phyloP scores from a whole-genome alignment of 805 yeast species.

The Starmerella floricola region DNA sequence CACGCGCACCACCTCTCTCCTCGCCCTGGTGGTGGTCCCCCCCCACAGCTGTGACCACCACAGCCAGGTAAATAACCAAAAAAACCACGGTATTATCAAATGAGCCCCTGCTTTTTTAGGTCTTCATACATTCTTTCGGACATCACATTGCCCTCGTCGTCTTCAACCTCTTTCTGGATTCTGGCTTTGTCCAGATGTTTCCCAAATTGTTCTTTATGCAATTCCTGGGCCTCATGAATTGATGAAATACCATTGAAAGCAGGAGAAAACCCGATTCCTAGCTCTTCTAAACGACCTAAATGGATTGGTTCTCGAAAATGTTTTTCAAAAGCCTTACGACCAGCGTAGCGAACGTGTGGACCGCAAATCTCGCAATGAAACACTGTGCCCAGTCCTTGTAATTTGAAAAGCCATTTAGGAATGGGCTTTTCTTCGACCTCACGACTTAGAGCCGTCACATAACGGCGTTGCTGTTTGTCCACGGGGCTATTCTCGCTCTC shows the following conservation, averaged over 20 bases:
- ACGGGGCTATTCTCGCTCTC: constrained; percentile 22
- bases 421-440: constrained; percentile 88
- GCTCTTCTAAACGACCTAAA: constrained; percentile 53
- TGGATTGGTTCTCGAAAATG: constrained; percentile 67
- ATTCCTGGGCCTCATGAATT: constrained; percentile 51
- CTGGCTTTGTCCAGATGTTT: constrained; percentile 66
- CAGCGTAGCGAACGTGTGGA: constrained; percentile 48
- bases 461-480: too few species aligned
- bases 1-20: too few species aligned
- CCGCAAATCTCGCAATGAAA: constrained; percentile 84
- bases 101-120: constrained; percentile 73
- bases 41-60: too few species aligned
- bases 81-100: too few species aligned
- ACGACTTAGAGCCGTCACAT: too few species aligned
- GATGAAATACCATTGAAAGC: constrained; percentile 52
- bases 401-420: constrained; percentile 84
- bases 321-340: constrained; percentile 54
- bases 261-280: constrained; percentile 51
- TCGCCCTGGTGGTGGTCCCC: too few species aligned
- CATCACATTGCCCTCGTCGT: constrained; percentile 88
- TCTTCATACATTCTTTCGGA: constrained; percentile 70
- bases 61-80: too few species aligned
- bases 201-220: constrained; percentile 39
- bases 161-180: constrained; percentile 68
- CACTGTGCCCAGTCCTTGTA: constrained; percentile 68